These are phyloP conservation scores for Myxozyma melibiosi DNA, from an alignment of 805 yeast species.

Conservation along the genomic window DNA sequence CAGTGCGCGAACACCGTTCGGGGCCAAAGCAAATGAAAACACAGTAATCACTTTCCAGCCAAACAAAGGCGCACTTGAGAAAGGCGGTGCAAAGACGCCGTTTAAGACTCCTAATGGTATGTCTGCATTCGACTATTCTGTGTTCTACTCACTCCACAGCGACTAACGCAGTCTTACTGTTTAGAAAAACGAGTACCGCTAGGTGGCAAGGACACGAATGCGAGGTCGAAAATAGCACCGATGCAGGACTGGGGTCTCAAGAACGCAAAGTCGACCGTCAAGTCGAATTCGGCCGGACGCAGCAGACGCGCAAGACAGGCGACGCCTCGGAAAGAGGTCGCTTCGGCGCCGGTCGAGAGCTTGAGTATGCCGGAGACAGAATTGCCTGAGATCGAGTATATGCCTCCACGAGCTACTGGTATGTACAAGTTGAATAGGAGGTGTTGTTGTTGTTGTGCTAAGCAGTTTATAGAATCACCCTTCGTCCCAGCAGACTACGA, in stretches of 20 bases:
- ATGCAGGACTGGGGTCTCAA: not conserved
- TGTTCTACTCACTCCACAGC: not conserved
- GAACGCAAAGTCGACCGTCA: not conserved
- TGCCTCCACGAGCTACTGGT: slow-evolving; percentile 29
- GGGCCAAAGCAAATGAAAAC: slow-evolving; percentile 23
- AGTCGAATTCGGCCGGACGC: slow-evolving; percentile 2
- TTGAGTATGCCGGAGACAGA: not conserved
- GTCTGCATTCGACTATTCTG: not conserved
- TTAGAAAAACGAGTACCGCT: slow-evolving; percentile 31
- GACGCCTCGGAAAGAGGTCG: slow-evolving; percentile 1
- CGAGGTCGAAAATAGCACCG: slow-evolving; percentile 3
- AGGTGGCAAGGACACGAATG: slow-evolving; percentile 36
- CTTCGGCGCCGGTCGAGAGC: not conserved
- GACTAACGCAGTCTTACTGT: not conserved
- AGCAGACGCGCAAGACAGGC: slow-evolving; percentile 2
- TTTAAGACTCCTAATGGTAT: slow-evolving; percentile 29
- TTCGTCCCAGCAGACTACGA: slow-evolving; percentile 31
- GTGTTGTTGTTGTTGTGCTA: not conserved
- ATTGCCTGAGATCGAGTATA: slow-evolving; percentile 31
- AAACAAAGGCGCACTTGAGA: not conserved
- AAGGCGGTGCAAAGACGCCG: not conserved
- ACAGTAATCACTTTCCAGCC: not conserved
- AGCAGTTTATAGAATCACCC: slow-evolving; percentile 15
- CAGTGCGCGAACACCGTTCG: slow-evolving; percentile 21
- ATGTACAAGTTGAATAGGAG: not conserved